phyloP scores from a whole-genome alignment of 1,284 basidiomycete genomes.

The Trametes versicolor region DNA sequence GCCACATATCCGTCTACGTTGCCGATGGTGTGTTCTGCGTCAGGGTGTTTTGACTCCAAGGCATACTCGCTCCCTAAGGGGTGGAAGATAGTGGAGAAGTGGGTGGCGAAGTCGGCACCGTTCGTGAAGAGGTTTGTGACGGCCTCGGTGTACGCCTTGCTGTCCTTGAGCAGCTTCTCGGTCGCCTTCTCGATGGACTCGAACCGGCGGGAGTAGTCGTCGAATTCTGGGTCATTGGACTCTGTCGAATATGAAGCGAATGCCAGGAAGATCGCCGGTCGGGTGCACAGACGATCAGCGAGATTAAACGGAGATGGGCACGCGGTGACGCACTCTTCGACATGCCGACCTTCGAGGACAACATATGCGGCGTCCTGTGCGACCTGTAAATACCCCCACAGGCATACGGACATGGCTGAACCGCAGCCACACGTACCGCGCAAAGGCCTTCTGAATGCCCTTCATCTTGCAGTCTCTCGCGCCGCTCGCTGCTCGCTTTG shows the following conservation, averaged over 20 bases:
- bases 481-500: neutral
- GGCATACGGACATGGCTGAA: neutral
- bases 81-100: conserved; percentile 83
- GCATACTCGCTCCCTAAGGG: conserved; percentile 88
- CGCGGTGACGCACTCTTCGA: conserved; percentile 81
- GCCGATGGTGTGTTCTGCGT: conserved; percentile 81
- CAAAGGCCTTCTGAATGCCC: conserved; percentile 81
- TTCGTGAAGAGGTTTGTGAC: conserved; percentile 87
- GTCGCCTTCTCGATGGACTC: conserved; percentile 80
- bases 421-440: conserved; percentile 61
- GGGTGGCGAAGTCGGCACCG: conserved; percentile 80
- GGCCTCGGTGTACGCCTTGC: conserved; percentile 87
- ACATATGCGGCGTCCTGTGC: conserved; percentile 84
- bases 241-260: conserved; percentile 54
- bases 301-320: conserved; percentile 7
- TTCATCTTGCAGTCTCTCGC: conserved; percentile 66
- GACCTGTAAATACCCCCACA: conserved; percentile 15
- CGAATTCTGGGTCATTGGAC: conserved; percentile 89
- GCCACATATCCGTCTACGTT: conserved; percentile 79
- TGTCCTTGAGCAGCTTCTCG: conserved; percentile 94
- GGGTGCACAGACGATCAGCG: conserved; percentile 10
- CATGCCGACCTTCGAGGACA: conserved; percentile 89
- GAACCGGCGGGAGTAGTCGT: conserved; percentile 85
- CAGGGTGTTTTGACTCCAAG: conserved; percentile 81
- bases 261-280: conserved; percentile 17